phyloP scores from a whole-genome alignment of 208 protist species.

The Angomonas deanei region DNA sequence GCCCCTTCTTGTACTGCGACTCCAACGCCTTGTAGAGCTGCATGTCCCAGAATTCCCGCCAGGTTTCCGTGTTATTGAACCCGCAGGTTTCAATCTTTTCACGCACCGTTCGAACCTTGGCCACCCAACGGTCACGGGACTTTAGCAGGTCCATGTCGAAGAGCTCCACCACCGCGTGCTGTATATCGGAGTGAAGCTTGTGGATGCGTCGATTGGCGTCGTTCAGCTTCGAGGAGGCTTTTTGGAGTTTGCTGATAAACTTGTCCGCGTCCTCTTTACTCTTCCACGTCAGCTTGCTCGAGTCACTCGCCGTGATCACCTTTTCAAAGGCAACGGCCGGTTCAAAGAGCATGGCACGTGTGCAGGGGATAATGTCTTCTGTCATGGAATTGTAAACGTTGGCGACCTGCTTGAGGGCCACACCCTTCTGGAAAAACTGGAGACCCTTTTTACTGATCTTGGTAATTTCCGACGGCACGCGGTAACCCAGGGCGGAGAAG shows the following conservation, averaged over 20 bases:
- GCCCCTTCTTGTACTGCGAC: slow-evolving; percentile 91
- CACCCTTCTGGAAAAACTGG: slow-evolving; percentile 80
- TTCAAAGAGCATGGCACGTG: slow-evolving; percentile 87
- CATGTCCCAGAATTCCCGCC: slow-evolving; percentile 96
- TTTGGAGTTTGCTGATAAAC: slow-evolving; percentile 82
- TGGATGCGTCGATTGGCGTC: slow-evolving; percentile 92
- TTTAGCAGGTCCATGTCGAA: slow-evolving; percentile 92
- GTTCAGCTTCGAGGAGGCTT: slow-evolving; percentile 78
- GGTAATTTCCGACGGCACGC: slow-evolving; percentile 48
- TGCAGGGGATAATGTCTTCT: slow-evolving; percentile 87
- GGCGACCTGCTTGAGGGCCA: slow-evolving; percentile 89
- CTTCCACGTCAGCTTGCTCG: slow-evolving; percentile 80
- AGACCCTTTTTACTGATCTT: slow-evolving; percentile 70
- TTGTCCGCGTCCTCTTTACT: slow-evolving; percentile 70
- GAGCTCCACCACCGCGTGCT: slow-evolving; percentile 75
- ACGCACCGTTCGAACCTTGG: slow-evolving; percentile 78
- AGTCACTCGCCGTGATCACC: slow-evolving; percentile 81
- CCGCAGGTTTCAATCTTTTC: slow-evolving; percentile 82
- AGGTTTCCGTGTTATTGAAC: slow-evolving; percentile 90
- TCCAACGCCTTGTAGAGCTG: slow-evolving; percentile 98
- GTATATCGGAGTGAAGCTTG: slow-evolving; percentile 86
- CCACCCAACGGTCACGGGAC: slow-evolving; percentile 91
- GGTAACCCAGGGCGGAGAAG: slow-evolving; percentile 69
- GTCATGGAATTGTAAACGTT: slow-evolving; percentile 92
- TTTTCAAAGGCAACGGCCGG: slow-evolving; percentile 85